Conservation (phyloP, 192 early-diverging fungal species). For the Tieghemiomyces parasiticus region DNA sequence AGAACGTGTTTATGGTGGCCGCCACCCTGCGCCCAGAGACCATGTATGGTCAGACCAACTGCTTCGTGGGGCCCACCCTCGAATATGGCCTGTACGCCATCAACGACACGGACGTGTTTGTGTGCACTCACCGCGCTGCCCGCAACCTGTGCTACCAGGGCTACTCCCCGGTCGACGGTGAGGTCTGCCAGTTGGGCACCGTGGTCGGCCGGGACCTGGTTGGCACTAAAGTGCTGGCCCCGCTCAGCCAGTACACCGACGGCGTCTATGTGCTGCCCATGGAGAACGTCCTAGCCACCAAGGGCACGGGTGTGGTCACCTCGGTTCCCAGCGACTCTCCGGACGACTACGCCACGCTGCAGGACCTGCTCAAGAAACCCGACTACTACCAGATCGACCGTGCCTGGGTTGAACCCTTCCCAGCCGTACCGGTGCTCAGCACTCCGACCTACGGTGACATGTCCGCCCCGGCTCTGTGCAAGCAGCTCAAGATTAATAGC, state of each 20-base stretch:
- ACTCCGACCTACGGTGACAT: constrained; percentile 78
- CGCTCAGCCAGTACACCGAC: constrained; percentile 54
- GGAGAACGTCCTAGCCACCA: constrained; percentile 89
- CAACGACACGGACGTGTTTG: constrained; percentile 63
- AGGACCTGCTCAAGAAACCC: constrained; percentile 88
- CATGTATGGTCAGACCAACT: constrained; percentile 99
- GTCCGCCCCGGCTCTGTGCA: constrained; percentile 67
- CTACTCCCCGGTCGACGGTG: constrained; percentile 53
- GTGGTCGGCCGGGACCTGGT: constrained; percentile 66
- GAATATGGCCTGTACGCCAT: constrained; percentile 81
- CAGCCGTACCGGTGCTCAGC: constrained; percentile 72
- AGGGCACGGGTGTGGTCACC: constrained; percentile 97
- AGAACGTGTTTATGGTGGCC: constrained; percentile 80
- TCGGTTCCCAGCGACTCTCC: constrained; percentile 99
- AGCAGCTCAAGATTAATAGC: constrained; percentile 87
- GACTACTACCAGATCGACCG: constrained; percentile 80
- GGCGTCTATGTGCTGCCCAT: constrained; percentile 90
- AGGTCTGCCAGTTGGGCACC: constrained; percentile 50
- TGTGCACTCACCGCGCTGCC: constrained; percentile 84
- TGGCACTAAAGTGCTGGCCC: constrained; percentile 82
- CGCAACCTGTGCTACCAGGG: constrained; percentile 96
- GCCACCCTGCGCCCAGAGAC: constrained; percentile 96
- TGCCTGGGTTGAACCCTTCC: constrained; percentile 75
- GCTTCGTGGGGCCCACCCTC: constrained; percentile 85
- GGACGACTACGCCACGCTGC: constrained; percentile 84